Percentiles rank a stretch among this genome's conserved stretches.
phyloP scores from a whole-genome alignment of 164 flowering plant genomes.

The Taxillus chinensis region DNA sequence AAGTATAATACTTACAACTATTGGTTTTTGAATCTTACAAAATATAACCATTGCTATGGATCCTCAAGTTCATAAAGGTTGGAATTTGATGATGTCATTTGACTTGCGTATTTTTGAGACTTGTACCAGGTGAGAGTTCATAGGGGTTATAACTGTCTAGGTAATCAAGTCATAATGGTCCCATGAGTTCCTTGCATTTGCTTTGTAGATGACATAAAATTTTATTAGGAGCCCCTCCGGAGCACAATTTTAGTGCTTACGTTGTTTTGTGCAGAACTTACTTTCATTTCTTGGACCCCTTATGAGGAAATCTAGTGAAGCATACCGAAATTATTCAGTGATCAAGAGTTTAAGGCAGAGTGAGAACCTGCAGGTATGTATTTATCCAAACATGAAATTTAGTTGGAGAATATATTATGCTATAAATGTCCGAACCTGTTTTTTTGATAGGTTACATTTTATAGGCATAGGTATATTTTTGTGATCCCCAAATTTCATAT shows the following conservation, averaged over 20 bases:
- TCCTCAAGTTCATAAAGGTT: too few relatives aligned
- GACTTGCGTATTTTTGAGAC: too few relatives aligned
- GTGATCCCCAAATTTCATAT: too few relatives aligned
- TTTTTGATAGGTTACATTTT: too few relatives aligned
- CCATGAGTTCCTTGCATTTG: neutral
- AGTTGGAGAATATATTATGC: neutral
- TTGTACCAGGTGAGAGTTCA: too few relatives aligned
- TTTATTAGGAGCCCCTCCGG: neutral
- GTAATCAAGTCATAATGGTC: too few relatives aligned
- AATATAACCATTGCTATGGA: too few relatives aligned
- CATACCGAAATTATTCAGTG: conserved; percentile 72
- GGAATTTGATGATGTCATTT: too few relatives aligned
- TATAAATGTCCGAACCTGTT: neutral
- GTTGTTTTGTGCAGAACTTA: conserved; percentile 55
- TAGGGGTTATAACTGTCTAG: too few relatives aligned
- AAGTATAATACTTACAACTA: too few relatives aligned
- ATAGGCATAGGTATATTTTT: too few relatives aligned
- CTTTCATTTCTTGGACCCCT: conserved; percentile 97
- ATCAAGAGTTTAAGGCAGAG: conserved; percentile 80
- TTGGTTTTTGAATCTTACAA: too few relatives aligned
- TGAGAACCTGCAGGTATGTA: conserved; percentile 85
- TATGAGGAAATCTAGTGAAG: conserved; percentile 82
- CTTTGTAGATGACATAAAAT: neutral
- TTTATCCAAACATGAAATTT: neutral
- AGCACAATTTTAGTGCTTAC: neutral